These are phyloP conservation scores for Xylariaceae sp. DNA, from an alignment of 2,329 filamentous ascomycete species.

Conservation along the genomic window DNA sequence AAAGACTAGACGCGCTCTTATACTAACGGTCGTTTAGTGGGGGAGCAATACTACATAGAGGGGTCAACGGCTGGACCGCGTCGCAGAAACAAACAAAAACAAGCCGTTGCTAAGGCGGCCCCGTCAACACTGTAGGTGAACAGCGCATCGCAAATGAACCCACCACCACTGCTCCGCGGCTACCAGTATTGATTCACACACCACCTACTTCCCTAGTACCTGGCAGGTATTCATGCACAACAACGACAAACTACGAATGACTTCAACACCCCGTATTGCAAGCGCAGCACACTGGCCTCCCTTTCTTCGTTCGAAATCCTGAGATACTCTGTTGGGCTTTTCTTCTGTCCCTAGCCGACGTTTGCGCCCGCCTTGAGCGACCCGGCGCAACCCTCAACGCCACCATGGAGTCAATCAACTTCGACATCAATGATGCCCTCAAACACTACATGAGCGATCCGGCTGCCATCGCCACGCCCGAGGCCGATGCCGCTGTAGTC, in stretches of 20 bases:
- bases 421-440: conserved; percentile 94
- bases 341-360: neutral
- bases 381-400: conserved; percentile 4
- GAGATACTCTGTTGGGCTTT: neutral
- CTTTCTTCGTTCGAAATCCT: neutral
- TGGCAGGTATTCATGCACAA: conserved; percentile 13
- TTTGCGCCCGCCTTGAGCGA: neutral
- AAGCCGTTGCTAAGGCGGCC: conserved; percentile 8
- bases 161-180: too few species aligned
- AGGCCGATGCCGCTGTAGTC: conserved; percentile 76
- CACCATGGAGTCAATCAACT: conserved; percentile 71
- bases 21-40: conserved; percentile 1
- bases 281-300: neutral
- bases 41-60: conserved; percentile 5
- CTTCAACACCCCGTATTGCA: conserved; percentile 2
- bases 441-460: conserved; percentile 97
- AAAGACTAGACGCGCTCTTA: too few species aligned
- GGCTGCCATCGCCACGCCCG: conserved; percentile 72
- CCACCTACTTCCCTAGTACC: conserved; percentile 8
- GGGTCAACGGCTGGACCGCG: conserved; percentile 7
- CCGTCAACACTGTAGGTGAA: too few species aligned
- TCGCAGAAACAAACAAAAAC: conserved; percentile 24
- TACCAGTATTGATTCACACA: too few species aligned
- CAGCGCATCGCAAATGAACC: conserved; percentile 15
- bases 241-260: conserved; percentile 21